phyloP scores from a whole-genome alignment of 768 basidiomycete species.

The Russula emetica region DNA sequence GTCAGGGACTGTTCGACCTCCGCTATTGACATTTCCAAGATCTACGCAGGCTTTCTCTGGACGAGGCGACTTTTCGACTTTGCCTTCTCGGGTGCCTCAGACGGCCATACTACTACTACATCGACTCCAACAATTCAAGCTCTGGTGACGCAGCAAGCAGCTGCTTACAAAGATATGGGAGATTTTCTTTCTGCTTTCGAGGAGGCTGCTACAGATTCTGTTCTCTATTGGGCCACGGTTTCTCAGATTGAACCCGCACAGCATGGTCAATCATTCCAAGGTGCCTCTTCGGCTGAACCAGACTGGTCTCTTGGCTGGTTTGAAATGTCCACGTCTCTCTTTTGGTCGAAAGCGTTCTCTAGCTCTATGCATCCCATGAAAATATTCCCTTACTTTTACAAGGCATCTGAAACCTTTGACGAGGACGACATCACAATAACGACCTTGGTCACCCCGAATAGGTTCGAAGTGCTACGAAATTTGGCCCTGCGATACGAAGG shows the following conservation, averaged over 20 bases:
- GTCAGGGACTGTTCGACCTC: conserved; percentile 21
- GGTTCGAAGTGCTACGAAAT: conserved; percentile 66
- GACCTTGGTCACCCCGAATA: conserved; percentile 75
- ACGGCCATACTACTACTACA: not conserved
- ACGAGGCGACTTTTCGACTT: conserved; percentile 6
- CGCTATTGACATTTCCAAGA: conserved; percentile 17
- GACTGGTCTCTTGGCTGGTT: conserved; percentile 13
- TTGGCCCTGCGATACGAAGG: conserved; percentile 78
- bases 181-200: conserved; percentile 17
- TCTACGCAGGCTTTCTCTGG: conserved; percentile 10
- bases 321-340: conserved; percentile 28
- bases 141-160: conserved; percentile 15
- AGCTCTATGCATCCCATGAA: conserved; percentile 67
- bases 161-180: conserved; percentile 13
- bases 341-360: conserved; percentile 68
- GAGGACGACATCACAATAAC: conserved; percentile 77
- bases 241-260: conserved; percentile 1
- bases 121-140: conserved; percentile 5
- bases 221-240: conserved; percentile 14
- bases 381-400: conserved; percentile 79
- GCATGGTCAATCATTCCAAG: not conserved
- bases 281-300: conserved; percentile 7
- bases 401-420: conserved; percentile 53
- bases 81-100: not conserved
- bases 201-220: not conserved